These are phyloP conservation scores for Pisolithus orientalis DNA, from an alignment of 768 basidiomycete species.

Conservation along the genomic window DNA sequence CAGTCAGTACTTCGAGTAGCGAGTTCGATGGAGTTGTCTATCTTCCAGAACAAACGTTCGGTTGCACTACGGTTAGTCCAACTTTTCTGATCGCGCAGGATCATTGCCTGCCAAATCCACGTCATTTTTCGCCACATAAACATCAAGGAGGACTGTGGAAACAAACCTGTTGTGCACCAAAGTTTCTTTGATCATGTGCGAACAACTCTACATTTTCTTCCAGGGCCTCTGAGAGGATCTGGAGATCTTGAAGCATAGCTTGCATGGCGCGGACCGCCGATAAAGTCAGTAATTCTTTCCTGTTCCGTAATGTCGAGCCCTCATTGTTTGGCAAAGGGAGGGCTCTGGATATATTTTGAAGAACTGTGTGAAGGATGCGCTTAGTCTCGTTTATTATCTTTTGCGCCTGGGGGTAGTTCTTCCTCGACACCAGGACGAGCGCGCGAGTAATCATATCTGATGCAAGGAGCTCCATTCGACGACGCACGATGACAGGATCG, in stretches of 20 bases:
- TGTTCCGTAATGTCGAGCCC: constrained; percentile 53
- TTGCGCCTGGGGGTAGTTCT: constrained; percentile 87
- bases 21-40: constrained; percentile 85
- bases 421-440: constrained; percentile 84
- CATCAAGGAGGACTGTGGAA: not conserved
- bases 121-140: constrained; percentile 1
- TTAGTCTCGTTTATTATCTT: constrained; percentile 89
- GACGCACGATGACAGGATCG: constrained; percentile 85
- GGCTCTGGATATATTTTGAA: constrained; percentile 74
- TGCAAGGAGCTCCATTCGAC: constrained; percentile 93
- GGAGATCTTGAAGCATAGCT: constrained; percentile 82
- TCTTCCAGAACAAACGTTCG: constrained; percentile 89
- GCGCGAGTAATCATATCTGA: constrained; percentile 97
- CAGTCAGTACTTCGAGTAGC: constrained; percentile 82
- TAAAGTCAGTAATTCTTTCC: constrained; percentile 72
- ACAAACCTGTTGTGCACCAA: constrained; percentile 91
- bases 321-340: constrained; percentile 50
- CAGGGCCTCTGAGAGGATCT: constrained; percentile 77
- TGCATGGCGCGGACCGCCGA: constrained; percentile 75
- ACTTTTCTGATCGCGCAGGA: constrained; percentile 90
- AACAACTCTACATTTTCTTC: constrained; percentile 90
- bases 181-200: constrained; percentile 90
- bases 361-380: constrained; percentile 85
- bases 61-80: constrained; percentile 92
- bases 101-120: constrained; percentile 67